A percentile compares a stretch with the other conserved stretches of the same genome.
phyloP scores from a whole-genome alignment of 2,329 filamentous ascomycete species.

The Westerdykella sp. region DNA sequence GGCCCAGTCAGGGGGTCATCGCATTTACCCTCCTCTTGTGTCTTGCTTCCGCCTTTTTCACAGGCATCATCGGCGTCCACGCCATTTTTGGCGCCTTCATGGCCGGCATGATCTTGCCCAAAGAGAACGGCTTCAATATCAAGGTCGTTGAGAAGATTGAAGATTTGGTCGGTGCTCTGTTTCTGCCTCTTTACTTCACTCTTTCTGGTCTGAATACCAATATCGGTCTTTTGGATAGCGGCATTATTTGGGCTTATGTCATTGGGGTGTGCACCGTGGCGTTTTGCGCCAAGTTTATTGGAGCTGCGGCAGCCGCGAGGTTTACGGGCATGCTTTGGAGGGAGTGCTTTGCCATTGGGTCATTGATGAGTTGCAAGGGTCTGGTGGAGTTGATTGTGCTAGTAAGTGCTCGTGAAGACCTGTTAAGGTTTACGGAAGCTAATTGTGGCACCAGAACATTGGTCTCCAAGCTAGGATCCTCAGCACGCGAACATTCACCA shows the following conservation, averaged over 20 bases:
- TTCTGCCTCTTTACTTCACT: conserved; percentile 88
- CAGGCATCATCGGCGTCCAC: conserved; percentile 84
- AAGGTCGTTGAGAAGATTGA: conserved; percentile 92
- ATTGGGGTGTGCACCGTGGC: conserved; percentile 75
- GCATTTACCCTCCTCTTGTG: conserved; percentile 74
- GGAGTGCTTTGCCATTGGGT: conserved; percentile 81
- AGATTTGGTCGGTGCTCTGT: conserved; percentile 76
- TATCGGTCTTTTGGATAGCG: conserved; percentile 72
- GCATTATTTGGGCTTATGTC: conserved; percentile 85
- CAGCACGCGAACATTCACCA: conserved; percentile 76
- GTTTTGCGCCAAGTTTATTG: conserved; percentile 77
- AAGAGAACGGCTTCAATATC: conserved; percentile 84
- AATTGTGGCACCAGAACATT: conserved; percentile 54
- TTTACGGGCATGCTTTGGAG: conserved; percentile 77
- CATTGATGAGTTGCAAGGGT: conserved; percentile 94
- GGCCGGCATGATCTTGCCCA: conserved; percentile 81
- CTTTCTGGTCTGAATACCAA: conserved; percentile 86
- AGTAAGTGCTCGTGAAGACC: conserved; percentile 46
- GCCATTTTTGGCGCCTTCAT: conserved; percentile 93
- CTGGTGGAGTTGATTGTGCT: conserved; percentile 92
- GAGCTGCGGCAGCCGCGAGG: conserved; percentile 72
- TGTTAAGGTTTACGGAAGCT: conserved; percentile 10
- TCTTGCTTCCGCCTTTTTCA: conserved; percentile 77
- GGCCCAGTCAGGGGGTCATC: conserved; percentile 79
- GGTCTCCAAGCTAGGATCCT: conserved; percentile 78